Percentiles rank a stretch among this genome's conserved stretches.
Conservation (phyloP, 2,329 filamentous ascomycete genomes). For the Fonsecaea nubica region DNA sequence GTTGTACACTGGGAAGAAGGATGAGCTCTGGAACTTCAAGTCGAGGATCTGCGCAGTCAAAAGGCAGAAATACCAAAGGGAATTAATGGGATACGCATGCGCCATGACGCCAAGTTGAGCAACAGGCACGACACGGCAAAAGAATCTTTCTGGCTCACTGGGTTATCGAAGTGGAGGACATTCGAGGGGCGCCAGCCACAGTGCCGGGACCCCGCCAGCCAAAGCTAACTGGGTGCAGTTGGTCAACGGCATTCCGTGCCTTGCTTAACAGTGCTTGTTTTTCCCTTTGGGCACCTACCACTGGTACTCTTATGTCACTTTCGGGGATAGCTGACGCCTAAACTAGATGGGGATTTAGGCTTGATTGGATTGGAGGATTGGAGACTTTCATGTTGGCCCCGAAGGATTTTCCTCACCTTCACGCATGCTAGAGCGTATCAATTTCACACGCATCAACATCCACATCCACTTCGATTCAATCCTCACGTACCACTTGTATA, state of each 20-base stretch:
- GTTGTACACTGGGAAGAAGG: not conserved
- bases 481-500: not conserved
- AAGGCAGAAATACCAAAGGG: not conserved
- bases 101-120: slow-evolving; percentile 3
- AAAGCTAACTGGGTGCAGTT: not conserved
- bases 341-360: too few relatives aligned
- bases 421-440: too few relatives aligned
- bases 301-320: not conserved
- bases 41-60: not conserved
- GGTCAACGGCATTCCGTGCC: not conserved
- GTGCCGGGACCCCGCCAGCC: slow-evolving; percentile 1
- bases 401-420: not conserved
- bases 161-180: not conserved
- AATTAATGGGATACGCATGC: not conserved
- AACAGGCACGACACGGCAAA: not conserved
- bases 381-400: not conserved
- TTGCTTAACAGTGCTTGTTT: slow-evolving; percentile 3
- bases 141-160: slow-evolving; percentile 1
- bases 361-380: too few relatives aligned
- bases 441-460: not conserved
- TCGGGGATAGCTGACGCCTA: not conserved
- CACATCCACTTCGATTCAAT: not conserved
- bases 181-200: slow-evolving; percentile 1
- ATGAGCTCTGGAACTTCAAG: not conserved
- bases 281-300: not conserved